Conservation (phyloP, 2,329 filamentous ascomycete species). For the Sporothrix dimorphospora region DNA sequence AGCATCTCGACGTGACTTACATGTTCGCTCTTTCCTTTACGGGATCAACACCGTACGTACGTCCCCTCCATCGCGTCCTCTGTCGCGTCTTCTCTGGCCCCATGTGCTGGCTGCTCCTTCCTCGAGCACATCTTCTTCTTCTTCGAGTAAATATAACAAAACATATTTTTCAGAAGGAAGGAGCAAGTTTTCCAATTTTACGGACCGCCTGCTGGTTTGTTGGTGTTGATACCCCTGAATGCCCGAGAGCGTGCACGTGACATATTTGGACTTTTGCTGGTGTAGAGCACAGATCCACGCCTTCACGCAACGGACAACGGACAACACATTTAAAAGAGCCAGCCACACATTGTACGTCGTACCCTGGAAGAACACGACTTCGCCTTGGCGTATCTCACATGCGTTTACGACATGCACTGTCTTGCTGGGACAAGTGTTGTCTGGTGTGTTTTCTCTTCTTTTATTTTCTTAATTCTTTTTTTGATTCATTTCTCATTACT, state of each 20-base stretch:
- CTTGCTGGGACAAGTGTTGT: no score
- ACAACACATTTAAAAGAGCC: no score
- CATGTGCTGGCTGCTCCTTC: not conserved
- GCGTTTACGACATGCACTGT: no score
- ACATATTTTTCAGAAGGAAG: not conserved
- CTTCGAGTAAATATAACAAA: not conserved
- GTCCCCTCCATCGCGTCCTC: not conserved
- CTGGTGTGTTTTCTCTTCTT: no score
- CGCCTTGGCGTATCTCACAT: no score
- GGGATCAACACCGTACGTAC: not conserved
- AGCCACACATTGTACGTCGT: no score
- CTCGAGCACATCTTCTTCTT: not conserved
- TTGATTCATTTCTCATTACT: constrained; percentile 9
- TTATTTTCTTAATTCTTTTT: not conserved
- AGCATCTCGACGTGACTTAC: no score
- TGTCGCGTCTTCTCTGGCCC: not conserved
- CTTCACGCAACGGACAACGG: no score
- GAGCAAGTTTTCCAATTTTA: not conserved
- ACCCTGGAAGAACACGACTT: no score
- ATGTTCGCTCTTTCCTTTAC: not conserved
- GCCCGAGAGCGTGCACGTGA: not conserved
- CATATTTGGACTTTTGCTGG: not conserved
- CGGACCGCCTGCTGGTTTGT: not conserved
- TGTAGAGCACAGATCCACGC: no score
- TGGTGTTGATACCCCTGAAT: not conserved